phyloP scores from a whole-genome alignment of 129 eudicot genomes.

The Ambrosia artemisiifolia region DNA sequence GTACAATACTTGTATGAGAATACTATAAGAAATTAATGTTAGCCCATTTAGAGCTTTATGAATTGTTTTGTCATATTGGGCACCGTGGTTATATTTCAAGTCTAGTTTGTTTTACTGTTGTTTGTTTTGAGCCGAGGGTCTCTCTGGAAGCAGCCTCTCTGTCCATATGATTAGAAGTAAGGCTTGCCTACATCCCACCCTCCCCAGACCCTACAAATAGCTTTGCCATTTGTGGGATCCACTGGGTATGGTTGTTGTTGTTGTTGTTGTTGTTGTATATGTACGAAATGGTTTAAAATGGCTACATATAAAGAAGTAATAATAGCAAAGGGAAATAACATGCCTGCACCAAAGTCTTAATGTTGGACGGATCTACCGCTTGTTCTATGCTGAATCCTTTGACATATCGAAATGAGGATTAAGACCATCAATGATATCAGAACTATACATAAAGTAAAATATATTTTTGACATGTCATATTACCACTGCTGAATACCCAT shows the following conservation, averaged over 20 bases:
- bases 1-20: not conserved
- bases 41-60: too few relatives aligned
- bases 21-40: too few relatives aligned
- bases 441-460: not conserved
- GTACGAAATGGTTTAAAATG: not conserved
- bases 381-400: constrained; percentile 77
- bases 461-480: not conserved
- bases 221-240: too few relatives aligned
- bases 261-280: too few relatives aligned
- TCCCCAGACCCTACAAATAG: too few relatives aligned
- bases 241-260: too few relatives aligned
- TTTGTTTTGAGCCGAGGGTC: too few relatives aligned
- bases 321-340: constrained; percentile 6
- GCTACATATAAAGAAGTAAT: not conserved
- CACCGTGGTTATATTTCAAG: too few relatives aligned
- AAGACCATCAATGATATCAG: not conserved
- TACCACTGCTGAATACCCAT: constrained; percentile 96
- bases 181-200: too few relatives aligned
- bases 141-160: too few relatives aligned
- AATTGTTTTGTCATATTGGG: not conserved
- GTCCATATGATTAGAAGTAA: too few relatives aligned
- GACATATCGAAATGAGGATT: constrained; percentile 8
- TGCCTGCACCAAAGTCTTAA: constrained; percentile 77
- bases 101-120: too few relatives aligned
- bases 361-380: constrained; percentile 53